Evolutionary conservation across 345 rosid genomes (phyloP), one percentile per base, ranked within the genome.

Genomic region (Boechera retrofracta): DNA sequence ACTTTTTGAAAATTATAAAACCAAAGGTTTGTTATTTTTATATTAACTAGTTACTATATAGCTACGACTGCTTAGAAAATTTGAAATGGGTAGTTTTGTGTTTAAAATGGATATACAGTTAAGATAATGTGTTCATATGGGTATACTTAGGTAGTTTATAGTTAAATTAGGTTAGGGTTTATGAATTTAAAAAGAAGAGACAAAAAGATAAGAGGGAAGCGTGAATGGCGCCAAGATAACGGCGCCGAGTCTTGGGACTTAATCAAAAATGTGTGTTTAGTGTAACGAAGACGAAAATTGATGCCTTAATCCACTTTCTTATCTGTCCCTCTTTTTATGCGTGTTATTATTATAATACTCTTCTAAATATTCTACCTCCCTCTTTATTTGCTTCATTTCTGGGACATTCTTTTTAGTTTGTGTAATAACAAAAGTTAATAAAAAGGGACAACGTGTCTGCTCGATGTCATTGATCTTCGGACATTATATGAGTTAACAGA

Each of bases 221-320:
- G 81, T 78, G 77, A 72, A 72, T 78, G 74, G 73, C 77, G 81
- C 77, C 69, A 78, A 78, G 77, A 49, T 65, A 72, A 78, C 77
- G 72, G 77, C 77, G 77, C 81, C 69, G 74, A 67, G 81, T 73
- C 81, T 60, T 78, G 54, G 42, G 10, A 67, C 73, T 60, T 67
- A 66, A 51, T 73, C 51, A 67, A 78, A 51, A 42, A 13, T 52
- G 38, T 38, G 28, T 67, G 61, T 31, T 67, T 59, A 51, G 69
- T 72, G 69, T 72, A 51, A 67, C 41, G 63, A 42, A 78, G 42
- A 60, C 73, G 69, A 48, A 21, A 73, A 78, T 72, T 59, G 69
- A 66, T 73, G 55, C 81, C 77, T 73, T 78, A 73, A 78, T 63
- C 59, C 48, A 36, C 32, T 67, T 44, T 36, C 31, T 29, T 8